phyloP scores from a whole-genome alignment of 2,329 filamentous ascomycete genomes.

The Colletotrichum falcatum region DNA sequence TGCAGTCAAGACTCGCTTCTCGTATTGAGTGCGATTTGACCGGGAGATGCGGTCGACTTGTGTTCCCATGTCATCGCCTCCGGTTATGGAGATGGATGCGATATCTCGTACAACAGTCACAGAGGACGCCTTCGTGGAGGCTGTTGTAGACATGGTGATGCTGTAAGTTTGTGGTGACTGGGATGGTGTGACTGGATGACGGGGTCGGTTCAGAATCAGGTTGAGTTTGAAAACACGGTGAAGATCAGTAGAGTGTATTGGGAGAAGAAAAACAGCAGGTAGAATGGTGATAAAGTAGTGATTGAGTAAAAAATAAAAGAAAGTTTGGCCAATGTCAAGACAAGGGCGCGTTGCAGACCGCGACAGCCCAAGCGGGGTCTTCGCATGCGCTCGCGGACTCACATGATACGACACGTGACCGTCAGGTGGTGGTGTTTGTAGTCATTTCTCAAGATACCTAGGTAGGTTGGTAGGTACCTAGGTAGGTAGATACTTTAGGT shows the following conservation, averaged over 20 bases:
- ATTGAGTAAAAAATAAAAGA: constrained; percentile 17
- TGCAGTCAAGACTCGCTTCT: constrained; percentile 75
- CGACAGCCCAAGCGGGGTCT: constrained; percentile 13
- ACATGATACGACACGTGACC: constrained; percentile 6
- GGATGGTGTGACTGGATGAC: not conserved
- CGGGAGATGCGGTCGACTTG: constrained; percentile 60
- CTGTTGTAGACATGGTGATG: constrained; percentile 30
- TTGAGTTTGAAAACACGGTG: not conserved
- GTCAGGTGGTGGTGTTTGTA: no score
- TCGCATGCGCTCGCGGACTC: constrained; percentile 21
- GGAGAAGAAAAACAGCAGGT: no score
- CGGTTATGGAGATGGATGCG: constrained; percentile 14
- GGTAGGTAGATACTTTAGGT: not conserved
- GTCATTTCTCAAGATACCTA: not conserved
- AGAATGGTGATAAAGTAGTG: not conserved
- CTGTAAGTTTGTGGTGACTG: not conserved
- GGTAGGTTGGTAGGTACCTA: no score
- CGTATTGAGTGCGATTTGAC: constrained; percentile 63
- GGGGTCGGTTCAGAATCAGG: no score
- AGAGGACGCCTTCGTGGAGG: constrained; percentile 6
- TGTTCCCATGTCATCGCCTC: constrained; percentile 48
- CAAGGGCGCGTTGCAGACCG: constrained; percentile 37
- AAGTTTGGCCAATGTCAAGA: constrained; percentile 26
- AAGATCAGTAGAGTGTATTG: not conserved
- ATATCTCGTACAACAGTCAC: constrained; percentile 9